Conservation (phyloP, 192 early-diverging fungal genomes). For the Coemansia sp. region DNA sequence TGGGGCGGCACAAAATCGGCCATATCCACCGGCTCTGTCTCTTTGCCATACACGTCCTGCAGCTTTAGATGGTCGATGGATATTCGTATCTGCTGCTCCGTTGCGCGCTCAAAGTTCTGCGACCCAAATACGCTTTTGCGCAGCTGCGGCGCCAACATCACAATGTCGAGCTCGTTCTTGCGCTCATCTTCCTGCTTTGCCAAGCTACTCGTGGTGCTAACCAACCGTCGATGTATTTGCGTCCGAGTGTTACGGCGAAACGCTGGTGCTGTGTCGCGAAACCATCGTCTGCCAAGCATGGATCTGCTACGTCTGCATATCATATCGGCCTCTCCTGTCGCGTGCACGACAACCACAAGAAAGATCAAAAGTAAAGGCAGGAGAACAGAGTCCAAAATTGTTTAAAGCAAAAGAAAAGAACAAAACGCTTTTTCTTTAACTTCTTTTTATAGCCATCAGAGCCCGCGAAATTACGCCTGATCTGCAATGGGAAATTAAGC, state of each 20-base stretch:
- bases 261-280: background rate
- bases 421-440: background rate
- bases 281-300: background rate
- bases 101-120: conserved; percentile 19
- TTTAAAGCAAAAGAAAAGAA: background rate
- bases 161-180: conserved; percentile 51
- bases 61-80: conserved; percentile 46
- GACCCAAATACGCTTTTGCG: conserved; percentile 33
- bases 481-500: background rate
- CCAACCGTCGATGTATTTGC: background rate
- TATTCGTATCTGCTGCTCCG: conserved; percentile 35
- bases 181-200: conserved; percentile 13
- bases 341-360: background rate
- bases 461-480: too few relatives aligned
- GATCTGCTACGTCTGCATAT: background rate
- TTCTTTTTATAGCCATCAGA: too few relatives aligned
- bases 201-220: background rate
- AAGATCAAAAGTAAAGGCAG: background rate
- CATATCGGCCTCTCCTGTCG: background rate
- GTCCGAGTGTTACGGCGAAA: background rate
- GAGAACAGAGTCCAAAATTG: background rate
- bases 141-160: conserved; percentile 50
- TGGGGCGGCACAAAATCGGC: conserved; percentile 58
- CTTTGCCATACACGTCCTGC: conserved; percentile 48
- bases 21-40: conserved; percentile 38